phyloP scores from a whole-genome alignment of 1,284 basidiomycete genomes.

The Coniophora puteana region DNA sequence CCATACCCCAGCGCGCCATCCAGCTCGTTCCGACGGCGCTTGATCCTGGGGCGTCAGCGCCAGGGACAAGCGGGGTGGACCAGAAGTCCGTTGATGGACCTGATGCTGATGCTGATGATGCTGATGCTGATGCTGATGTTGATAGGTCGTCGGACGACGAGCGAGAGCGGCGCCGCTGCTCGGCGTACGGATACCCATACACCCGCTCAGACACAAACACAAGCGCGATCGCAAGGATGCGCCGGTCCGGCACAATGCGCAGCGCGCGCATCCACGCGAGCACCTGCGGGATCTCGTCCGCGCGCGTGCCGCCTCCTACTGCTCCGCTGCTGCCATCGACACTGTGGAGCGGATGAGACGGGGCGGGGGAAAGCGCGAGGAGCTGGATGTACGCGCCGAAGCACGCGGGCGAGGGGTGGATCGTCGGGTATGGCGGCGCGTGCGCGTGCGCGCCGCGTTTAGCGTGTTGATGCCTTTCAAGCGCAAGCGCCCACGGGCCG shows the following conservation, averaged over 20 bases:
- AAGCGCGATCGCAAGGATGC: slow-evolving; percentile 61
- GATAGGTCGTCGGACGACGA: no score
- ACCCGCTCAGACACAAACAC: slow-evolving; percentile 71
- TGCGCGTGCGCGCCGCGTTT: slow-evolving; percentile 7
- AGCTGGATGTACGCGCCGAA: slow-evolving; percentile 66
- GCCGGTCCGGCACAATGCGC: slow-evolving; percentile 45
- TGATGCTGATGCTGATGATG: no score
- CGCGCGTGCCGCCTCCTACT: slow-evolving; percentile 33
- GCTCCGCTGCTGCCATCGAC: no score
- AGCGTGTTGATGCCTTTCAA: slow-evolving; percentile 8
- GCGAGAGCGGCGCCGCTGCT: no score
- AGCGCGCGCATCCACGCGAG: slow-evolving; percentile 78
- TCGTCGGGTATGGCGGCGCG: slow-evolving; percentile 22
- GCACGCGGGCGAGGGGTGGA: slow-evolving; percentile 45
- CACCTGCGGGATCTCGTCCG: slow-evolving; percentile 61
- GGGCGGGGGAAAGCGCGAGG: slow-evolving; percentile 52
- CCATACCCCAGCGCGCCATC: slow-evolving; percentile 32
- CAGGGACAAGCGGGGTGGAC: not conserved
- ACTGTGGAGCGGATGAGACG: no score
- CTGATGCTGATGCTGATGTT: no score
- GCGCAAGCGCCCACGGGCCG: not conserved
- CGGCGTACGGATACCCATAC: slow-evolving; percentile 54
- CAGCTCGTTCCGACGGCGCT: no score
- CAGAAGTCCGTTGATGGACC: no score
- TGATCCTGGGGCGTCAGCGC: not conserved